phyloP scores from a whole-genome alignment of 2,329 filamentous ascomycete species.

The Fusarium sp. region DNA sequence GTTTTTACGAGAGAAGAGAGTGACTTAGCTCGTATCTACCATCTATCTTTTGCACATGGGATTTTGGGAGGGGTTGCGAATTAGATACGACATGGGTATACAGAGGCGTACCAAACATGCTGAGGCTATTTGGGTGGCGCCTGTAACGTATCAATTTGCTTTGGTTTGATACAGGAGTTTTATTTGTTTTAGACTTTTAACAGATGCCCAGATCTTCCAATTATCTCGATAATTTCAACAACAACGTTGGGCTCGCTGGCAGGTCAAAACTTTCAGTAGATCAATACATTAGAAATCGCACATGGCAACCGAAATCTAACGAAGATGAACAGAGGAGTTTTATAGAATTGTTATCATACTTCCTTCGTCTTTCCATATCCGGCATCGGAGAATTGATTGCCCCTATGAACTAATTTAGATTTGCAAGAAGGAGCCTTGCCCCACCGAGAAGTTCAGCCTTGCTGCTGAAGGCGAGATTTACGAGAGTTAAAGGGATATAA shows the following conservation, averaged over 20 bases:
- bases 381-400: conserved; percentile 35
- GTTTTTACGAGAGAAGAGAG: conserved; percentile 3
- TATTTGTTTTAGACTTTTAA: neutral
- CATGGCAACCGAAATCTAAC: too few species aligned
- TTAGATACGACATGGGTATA: conserved; percentile 24
- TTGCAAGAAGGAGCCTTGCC: conserved; percentile 29
- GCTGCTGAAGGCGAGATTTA: too few species aligned
- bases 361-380: conserved; percentile 5
- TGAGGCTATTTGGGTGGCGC: conserved; percentile 8
- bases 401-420: conserved; percentile 42
- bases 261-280: too few species aligned
- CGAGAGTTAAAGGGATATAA: neutral
- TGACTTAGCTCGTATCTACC: conserved; percentile 9
- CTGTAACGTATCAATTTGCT: conserved; percentile 1
- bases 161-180: conserved; percentile 5
- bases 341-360: neutral
- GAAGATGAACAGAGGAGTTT: too few species aligned
- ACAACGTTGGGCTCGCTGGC: too few species aligned
- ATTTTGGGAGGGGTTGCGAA: conserved; percentile 13
- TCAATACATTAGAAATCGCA: too few species aligned
- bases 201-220: too few species aligned
- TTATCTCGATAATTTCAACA: too few species aligned
- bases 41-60: conserved; percentile 19
- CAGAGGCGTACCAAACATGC: conserved; percentile 14
- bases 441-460: neutral